phyloP scores from a whole-genome alignment of 1,284 basidiomycete genomes.

The Crepidotus sp. region DNA sequence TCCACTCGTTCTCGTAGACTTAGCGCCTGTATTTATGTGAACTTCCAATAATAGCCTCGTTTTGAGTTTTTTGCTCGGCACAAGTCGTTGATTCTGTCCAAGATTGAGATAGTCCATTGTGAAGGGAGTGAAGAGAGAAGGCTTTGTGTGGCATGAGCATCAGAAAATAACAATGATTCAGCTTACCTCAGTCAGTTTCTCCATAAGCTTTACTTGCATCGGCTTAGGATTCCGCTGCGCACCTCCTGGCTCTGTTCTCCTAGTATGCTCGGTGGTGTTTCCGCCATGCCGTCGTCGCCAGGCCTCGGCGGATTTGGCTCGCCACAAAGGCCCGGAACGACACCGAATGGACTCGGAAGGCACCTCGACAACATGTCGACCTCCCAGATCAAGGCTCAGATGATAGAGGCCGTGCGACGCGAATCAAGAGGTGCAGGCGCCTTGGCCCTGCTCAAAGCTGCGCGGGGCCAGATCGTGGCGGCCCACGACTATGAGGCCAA shows the following conservation, averaged over 20 bases:
- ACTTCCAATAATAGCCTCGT: too few species aligned
- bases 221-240: slow-evolving; percentile 2
- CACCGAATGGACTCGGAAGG: slow-evolving; percentile 10
- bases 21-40: too few species aligned
- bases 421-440: slow-evolving; percentile 47
- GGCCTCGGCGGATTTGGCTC: slow-evolving; percentile 12
- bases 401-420: slow-evolving; percentile 46
- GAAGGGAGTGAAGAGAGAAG: too few species aligned
- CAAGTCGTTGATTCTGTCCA: too few species aligned
- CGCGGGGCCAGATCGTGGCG: slow-evolving; percentile 41
- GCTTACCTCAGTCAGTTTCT: slow-evolving; percentile 8
- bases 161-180: background rate
- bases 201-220: background rate
- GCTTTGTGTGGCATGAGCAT: background rate
- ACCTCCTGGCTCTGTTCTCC: background rate
- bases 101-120: too few species aligned
- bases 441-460: slow-evolving; percentile 48
- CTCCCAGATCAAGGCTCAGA: slow-evolving; percentile 55
- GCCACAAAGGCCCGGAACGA: slow-evolving; percentile 2
- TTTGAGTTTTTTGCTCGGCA: too few species aligned
- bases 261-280: slow-evolving; percentile 13
- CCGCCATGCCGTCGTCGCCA: slow-evolving; percentile 13
- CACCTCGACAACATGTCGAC: slow-evolving; percentile 34
- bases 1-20: too few species aligned
- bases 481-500: slow-evolving; percentile 44